Conservation (phyloP, 371 early-diverging fungal species). For the Mucor circinelloides region DNA sequence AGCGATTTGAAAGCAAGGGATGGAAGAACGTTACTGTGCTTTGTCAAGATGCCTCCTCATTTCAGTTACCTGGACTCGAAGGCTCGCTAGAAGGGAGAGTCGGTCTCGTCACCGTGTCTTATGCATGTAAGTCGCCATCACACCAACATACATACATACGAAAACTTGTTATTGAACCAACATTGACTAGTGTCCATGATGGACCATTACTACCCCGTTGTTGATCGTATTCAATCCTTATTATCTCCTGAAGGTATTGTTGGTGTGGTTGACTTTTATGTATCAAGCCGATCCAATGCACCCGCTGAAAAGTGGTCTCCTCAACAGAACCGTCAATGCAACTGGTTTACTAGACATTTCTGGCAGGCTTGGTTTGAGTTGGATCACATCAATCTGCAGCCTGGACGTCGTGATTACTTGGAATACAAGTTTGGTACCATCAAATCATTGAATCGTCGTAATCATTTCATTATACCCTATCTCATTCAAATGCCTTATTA, state of each 20-base stretch:
- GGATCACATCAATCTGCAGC: constrained; percentile 80
- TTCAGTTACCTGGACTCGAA: constrained; percentile 62
- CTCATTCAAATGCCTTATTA: constrained; percentile 85
- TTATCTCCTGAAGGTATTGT: constrained; percentile 73
- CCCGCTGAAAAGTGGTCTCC: constrained; percentile 60
- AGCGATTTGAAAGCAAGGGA: constrained; percentile 71
- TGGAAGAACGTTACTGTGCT: constrained; percentile 83
- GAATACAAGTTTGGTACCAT: constrained; percentile 82
- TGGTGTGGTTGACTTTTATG: constrained; percentile 83
- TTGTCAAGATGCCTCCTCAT: constrained; percentile 78
- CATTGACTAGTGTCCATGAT: constrained; percentile 75
- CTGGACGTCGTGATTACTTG: constrained; percentile 82
- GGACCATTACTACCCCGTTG: constrained; percentile 69
- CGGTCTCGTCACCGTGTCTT: constrained; percentile 81
- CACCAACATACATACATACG: too few relatives aligned
- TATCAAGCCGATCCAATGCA: constrained; percentile 62
- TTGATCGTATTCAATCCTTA: constrained; percentile 69
- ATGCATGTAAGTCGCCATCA: constrained; percentile 60
- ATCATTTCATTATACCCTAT: constrained; percentile 75
- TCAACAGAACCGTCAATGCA: constrained; percentile 59
- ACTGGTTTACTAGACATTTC: constrained; percentile 81
- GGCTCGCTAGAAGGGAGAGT: constrained; percentile 59
- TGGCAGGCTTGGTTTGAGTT: constrained; percentile 81
- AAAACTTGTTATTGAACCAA: neutral
- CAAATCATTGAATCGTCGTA: constrained; percentile 73